Evolutionary conservation across 2,329 filamentous ascomycete species (phyloP).

Genomic region (Fusarium temperatum): DNA sequence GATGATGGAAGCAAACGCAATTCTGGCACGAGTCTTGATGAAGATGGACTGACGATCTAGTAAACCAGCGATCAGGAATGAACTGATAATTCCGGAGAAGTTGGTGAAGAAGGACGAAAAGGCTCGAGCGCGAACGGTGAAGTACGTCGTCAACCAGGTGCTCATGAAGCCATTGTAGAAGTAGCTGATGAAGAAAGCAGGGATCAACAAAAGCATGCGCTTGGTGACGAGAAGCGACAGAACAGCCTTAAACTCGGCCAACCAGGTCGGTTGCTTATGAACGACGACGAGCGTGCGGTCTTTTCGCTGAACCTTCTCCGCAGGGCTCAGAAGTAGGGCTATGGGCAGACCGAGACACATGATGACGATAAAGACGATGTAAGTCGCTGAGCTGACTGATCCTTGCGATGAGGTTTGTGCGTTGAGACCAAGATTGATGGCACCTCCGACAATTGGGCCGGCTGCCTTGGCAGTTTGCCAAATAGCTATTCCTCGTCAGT

Average conservation of each 20-base stretch:
- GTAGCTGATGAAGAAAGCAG: constrained; percentile 18
- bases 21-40: constrained; percentile 30
- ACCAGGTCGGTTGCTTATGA: constrained; percentile 11
- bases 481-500: constrained; percentile 57
- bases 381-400: constrained; percentile 18
- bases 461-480: constrained; percentile 71
- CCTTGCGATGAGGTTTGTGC: constrained; percentile 7
- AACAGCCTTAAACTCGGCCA: constrained; percentile 24
- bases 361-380: constrained; percentile 18
- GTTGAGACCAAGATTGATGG: constrained; percentile 74
- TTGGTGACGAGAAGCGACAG: constrained; percentile 2
- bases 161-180: constrained; percentile 19
- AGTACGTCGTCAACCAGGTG: constrained; percentile 15
- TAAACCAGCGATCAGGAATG: neutral
- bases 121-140: constrained; percentile 12
- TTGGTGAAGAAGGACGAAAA: constrained; percentile 17
- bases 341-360: constrained; percentile 19
- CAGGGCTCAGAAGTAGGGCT: neutral
- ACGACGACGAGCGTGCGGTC: constrained; percentile 7
- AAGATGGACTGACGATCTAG: constrained; percentile 29
- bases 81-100: constrained; percentile 14
- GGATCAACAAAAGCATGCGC: constrained; percentile 23
- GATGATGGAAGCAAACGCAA: neutral
- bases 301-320: constrained; percentile 7
- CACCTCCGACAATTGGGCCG: constrained; percentile 61